These are phyloP conservation scores for Tulasnella sp. DNA, from an alignment of 768 basidiomycete species.

Conservation along the genomic window DNA sequence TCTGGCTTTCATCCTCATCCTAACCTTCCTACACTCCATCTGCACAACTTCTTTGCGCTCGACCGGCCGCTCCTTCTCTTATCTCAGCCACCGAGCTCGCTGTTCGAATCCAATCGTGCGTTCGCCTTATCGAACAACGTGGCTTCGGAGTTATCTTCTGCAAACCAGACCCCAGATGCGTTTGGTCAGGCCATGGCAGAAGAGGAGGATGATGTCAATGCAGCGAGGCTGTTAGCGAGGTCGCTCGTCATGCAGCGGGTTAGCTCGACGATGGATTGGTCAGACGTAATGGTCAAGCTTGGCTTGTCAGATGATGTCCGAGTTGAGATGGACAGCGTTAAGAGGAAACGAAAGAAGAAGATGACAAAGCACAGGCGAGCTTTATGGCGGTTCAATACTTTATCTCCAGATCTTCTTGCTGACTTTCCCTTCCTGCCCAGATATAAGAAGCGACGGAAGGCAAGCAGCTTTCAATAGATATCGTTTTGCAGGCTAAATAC, in stretches of 20 bases:
- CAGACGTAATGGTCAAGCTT: conserved; percentile 49
- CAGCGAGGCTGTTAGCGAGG: conserved; percentile 67
- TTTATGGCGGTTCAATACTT: no score
- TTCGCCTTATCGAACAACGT: conserved; percentile 16
- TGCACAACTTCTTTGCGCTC: conserved; percentile 77
- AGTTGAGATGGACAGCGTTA: conserved; percentile 65
- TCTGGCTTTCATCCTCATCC: conserved; percentile 36
- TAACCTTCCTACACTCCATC: conserved; percentile 49
- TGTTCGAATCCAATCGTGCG: conserved; percentile 33
- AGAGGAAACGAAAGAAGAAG: conserved; percentile 81
- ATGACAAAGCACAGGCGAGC: conserved; percentile 96
- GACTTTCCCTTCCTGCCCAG: conserved; percentile 30
- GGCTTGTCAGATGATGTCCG: conserved; percentile 46
- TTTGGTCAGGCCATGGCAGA: conserved; percentile 10
- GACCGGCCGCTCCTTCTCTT: conserved; percentile 69
- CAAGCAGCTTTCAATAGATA: conserved; percentile 28
- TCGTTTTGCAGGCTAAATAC: background rate
- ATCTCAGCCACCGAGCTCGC: conserved; percentile 44
- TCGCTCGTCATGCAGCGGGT: conserved; percentile 58
- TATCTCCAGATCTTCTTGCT: background rate
- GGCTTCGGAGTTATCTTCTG: conserved; percentile 14
- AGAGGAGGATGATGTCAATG: conserved; percentile 65
- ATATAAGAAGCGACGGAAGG: conserved; percentile 84
- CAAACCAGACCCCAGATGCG: conserved; percentile 22
- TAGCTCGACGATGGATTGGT: conserved; percentile 55